Evolutionary conservation across 179 eudicot genomes (phyloP), one percentile per base, ranked within the genome.

Genomic region (Gypsophila paniculata): DNA sequence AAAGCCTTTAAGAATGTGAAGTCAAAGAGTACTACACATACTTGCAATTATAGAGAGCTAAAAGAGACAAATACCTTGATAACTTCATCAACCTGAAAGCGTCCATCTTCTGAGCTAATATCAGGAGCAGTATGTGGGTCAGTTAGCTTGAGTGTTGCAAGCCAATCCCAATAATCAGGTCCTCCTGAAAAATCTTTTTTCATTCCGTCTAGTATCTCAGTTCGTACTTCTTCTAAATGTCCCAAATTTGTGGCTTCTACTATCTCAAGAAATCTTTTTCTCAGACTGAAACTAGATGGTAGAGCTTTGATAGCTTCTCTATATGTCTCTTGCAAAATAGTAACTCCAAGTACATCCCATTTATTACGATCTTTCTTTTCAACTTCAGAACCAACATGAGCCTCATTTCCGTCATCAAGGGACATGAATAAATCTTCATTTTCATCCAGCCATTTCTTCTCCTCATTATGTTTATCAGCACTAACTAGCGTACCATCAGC

Each of bases 111-210:
- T 69, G 58, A 53, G 59, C 69, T 73, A 63, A 75, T 57, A 73
- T 75, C 84, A 29, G 68, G 74, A 54, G 70, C 55, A 54, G 64
- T 71, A 60, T 61, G 74, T 29, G 68, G 71, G 39, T 70, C 81
- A 69, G 70, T 65, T 57, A 75, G 61, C 69, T 88, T 78, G 52
- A 11, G 78, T 76, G 73, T 84, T 2, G 97, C 98, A 82, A 87
- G 90, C 97, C 97, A 93, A 52, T 88, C 88, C 98, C 97, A 93
- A 72, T 89, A 93, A 42, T 74, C 84, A 12, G 93, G 85, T 26
- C 77, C 87, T 52, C 78, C 71, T 19, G 87, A 85, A 75, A 93
- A 93, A 71, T 91, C 96, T 80, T 85, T 87, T 58, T 65, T 83
- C 91, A 91, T 85, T 69, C 83, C 93, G 80, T 79, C 76, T 74